Base-by-base conservation (phyloP, 768 basidiomycete species). In the Mrakia blollopis region DNA sequence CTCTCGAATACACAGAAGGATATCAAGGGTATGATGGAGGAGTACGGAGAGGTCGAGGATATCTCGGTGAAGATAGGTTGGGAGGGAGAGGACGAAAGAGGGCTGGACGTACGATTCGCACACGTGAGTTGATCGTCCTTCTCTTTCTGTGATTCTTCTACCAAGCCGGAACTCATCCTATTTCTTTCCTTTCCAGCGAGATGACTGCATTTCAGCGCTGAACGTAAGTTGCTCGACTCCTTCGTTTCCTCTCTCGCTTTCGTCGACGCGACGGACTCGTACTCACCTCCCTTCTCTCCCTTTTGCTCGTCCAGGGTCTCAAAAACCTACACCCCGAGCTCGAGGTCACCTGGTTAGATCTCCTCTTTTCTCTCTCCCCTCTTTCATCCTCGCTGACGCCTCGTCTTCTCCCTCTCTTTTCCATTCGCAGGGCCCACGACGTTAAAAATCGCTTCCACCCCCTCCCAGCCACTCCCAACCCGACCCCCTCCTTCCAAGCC, bases 301-400 rank as follows among this genome's bases (percentile, higher is more conserved):
- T 68, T 39, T 37, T 30, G 1, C 44, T 44, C 44, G 1, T 14
- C 14, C 62, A 68, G 65, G 39, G 35, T 10, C 35, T 68, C 37
- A 35, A n/a, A 18, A 10, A n/a, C 35, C 37, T 25, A 4, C 35
- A n/a, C 18, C 8, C 65, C 39, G 65, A 68, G 25, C 35, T 68
- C 25, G 39, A 68, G 8, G 21, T 68, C 35, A 68, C 65, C 65
- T 68, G 65, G 65, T 68, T 21, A 37, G 63, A n/a, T n/a, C 30
- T 8, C 13, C n/a, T 14, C n/a, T 28, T 30, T 35, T 44, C 65
- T 39, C 57, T 57, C 1, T 8, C 13, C 23, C 28, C 28, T 23
- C 28, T 21, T 11, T 8, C 2, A 35, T 63, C 35, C 14, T 10
- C 32, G 65, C 23, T 14, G 10, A 65, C 21, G 28, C n/a, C 13